Evolutionary conservation across 371 early-diverging fungal genomes (phyloP), one percentile per base, ranked within the genome.

Genomic region (Mortierella sp.): DNA sequence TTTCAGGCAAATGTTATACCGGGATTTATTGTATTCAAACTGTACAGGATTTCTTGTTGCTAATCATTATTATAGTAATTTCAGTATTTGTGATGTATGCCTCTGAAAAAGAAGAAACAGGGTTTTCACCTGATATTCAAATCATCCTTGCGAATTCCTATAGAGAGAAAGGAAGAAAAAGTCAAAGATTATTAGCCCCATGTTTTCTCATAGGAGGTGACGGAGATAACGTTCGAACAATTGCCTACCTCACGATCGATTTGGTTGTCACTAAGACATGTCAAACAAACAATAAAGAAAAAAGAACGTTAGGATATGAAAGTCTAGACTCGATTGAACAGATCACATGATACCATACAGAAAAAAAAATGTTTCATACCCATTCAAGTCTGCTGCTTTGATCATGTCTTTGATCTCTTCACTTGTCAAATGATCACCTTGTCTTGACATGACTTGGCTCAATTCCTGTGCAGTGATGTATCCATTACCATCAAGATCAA

Each of bases 401-500:
- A 93, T 85, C 93, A 93, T 92, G 54, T 90, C 91, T 20, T 90
- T 89, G 68, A 93, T 79, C 69, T 93, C 92, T n/a, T 92, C 93
- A 43, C 86, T 78, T 16, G 90, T 70, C 58, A 92, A 86, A 24
- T 85, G 66, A 78, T 93, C 94, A 24, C 92, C 92, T 66, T 90
- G 88, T 5, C 84, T 78, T 62, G 73, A 71, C 86, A 93, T 81
- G 52, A 86, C 87, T 45, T 83, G 72, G 37, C 86, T 80, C 35
- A 94, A 83, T 64, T 92, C 93, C 30, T 92, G 91, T 60, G 92
- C 90, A 62, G 88, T 87, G 77, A 94, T 93, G 85, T 87, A 88
- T 32, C 95, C 95, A 70, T 92, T 91, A 47, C 90, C 91, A 78
- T 93, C 90, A 37, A 88, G 88, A 87, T 94, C 94, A 85, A 94